Conservation (phyloP, 345 rosid genomes). For the Gossypium ekmanianum region DNA sequence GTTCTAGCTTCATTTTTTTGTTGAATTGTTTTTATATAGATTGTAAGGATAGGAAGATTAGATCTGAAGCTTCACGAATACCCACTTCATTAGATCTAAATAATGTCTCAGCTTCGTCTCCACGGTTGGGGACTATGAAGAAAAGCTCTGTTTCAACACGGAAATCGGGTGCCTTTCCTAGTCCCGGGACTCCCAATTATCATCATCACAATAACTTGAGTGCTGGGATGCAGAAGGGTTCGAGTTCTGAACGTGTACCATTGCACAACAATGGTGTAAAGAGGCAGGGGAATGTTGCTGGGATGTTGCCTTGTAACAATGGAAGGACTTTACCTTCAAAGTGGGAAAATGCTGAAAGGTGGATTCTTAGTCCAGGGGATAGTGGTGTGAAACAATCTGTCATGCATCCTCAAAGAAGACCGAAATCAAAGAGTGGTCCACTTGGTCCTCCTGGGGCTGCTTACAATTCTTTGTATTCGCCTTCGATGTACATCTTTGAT, state of each 20-base stretch:
- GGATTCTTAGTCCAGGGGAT: constrained; percentile 92
- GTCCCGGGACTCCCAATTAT: constrained; percentile 81
- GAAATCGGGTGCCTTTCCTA: constrained; percentile 64
- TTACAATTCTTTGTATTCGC: constrained; percentile 64
- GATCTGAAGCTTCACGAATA: background rate
- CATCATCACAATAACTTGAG: constrained; percentile 31
- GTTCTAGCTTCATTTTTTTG: background rate
- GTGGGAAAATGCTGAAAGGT: constrained; percentile 99
- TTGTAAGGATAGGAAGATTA: background rate
- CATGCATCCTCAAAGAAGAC: constrained; percentile 52
- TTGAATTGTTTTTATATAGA: background rate
- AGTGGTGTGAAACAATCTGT: constrained; percentile 46
- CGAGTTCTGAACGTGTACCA: constrained; percentile 91
- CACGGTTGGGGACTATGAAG: constrained; percentile 47
- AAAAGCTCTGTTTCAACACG: constrained; percentile 48
- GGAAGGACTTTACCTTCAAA: constrained; percentile 89
- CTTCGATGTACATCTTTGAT: constrained; percentile 60
- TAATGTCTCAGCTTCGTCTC: constrained; percentile 63
- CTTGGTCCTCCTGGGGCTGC: constrained; percentile 92
- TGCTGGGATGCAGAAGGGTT: constrained; percentile 76
- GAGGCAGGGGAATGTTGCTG: constrained; percentile 46
- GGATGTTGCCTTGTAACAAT: constrained; percentile 54
- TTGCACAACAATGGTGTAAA: constrained; percentile 50
- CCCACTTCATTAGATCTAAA: constrained; percentile 76
- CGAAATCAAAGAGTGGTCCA: constrained; percentile 96